phyloP scores from a whole-genome alignment of 2,329 filamentous ascomycete species.

The Pseudogymnoascus sp. region DNA sequence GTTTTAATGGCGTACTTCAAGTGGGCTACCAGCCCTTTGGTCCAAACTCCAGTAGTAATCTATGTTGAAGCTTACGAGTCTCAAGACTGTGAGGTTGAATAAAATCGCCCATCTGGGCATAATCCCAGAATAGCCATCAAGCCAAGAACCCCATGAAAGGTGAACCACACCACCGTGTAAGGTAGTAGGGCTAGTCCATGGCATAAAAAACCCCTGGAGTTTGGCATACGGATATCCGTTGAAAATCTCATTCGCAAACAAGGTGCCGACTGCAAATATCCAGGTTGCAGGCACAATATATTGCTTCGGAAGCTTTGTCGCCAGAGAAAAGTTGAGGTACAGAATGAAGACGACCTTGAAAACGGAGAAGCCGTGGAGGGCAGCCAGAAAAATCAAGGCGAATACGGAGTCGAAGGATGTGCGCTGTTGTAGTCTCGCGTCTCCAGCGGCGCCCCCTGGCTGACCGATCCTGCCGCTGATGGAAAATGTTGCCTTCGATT shows the following conservation, averaged over 20 bases:
- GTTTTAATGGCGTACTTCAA: constrained; percentile 61
- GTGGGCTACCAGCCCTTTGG: constrained; percentile 48
- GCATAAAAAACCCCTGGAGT: constrained; percentile 48
- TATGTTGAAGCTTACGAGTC: constrained; percentile 92
- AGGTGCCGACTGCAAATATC: constrained; percentile 75
- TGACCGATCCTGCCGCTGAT: constrained; percentile 11
- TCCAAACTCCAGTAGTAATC: constrained; percentile 91
- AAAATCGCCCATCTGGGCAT: constrained; percentile 90
- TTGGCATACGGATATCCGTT: constrained; percentile 65
- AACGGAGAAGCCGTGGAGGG: constrained; percentile 76
- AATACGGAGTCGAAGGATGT: constrained; percentile 77
- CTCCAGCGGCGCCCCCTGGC: constrained; percentile 32
- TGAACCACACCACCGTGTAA: constrained; percentile 13
- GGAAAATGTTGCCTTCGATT: neutral
- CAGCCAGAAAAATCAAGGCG: constrained; percentile 67
- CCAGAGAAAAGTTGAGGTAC: constrained; percentile 72
- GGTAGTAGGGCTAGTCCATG: constrained; percentile 8
- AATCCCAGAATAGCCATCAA: constrained; percentile 77
- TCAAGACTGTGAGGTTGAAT: constrained; percentile 90
- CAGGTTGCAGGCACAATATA: constrained; percentile 73
- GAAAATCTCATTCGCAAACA: constrained; percentile 85
- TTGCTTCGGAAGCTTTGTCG: constrained; percentile 58
- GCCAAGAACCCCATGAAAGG: constrained; percentile 51
- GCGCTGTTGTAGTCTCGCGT: constrained; percentile 57
- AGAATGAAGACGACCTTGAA: constrained; percentile 77